Conservation (phyloP, 257 asterid genomes). For the Petunia secreta region DNA sequence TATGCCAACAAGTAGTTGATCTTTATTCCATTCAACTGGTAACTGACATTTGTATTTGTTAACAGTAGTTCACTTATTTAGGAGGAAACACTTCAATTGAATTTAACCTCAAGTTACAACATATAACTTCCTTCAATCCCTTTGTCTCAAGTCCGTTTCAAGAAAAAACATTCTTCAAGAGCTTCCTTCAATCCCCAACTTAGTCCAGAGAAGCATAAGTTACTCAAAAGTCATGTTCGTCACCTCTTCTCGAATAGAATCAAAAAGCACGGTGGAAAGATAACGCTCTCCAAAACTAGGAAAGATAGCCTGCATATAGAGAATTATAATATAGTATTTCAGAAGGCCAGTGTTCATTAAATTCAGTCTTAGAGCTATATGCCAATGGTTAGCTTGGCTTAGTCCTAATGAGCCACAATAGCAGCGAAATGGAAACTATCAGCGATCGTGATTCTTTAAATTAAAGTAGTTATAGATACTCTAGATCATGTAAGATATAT, state of each 20-base stretch:
- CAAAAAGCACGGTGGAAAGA: conserved; percentile 54
- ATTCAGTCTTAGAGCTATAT: not conserved
- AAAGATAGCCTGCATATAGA: conserved; percentile 44
- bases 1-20: not conserved
- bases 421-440: not conserved
- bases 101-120: not conserved
- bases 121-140: not conserved
- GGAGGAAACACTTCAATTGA: not conserved
- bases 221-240: conserved; percentile 47
- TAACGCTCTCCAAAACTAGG: conserved; percentile 64
- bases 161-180: too few relatives aligned
- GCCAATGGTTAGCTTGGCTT: too few relatives aligned
- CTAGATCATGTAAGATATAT: not conserved
- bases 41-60: not conserved
- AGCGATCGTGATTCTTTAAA: not conserved
- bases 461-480: not conserved
- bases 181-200: too few relatives aligned
- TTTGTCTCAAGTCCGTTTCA: too few relatives aligned
- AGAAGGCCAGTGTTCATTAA: not conserved
- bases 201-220: not conserved
- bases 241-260: conserved; percentile 46
- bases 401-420: not conserved
- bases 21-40: not conserved
- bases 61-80: not conserved
- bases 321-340: not conserved